A percentile compares a stretch with the other conserved stretches of the same genome.
Evolutionary conservation across 768 basidiomycete genomes (phyloP).

Genomic region (Pleurotus djamor): DNA sequence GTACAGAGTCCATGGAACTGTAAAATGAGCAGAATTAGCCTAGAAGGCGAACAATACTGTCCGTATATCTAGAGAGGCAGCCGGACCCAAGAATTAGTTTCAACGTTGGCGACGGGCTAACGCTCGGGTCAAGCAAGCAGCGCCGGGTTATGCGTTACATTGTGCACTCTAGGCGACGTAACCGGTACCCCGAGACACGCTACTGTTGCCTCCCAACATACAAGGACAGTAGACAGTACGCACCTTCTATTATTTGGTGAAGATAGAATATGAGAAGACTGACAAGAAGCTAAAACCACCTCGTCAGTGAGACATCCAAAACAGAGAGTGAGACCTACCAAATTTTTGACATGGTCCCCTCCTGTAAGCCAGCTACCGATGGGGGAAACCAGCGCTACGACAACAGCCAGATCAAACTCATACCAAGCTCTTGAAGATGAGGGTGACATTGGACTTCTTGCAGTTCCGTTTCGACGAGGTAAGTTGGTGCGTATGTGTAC

Average conservation of each 20-base stretch:
- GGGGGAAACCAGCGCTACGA: slow-evolving; percentile 72
- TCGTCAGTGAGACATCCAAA: not conserved
- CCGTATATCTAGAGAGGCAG: too few species aligned
- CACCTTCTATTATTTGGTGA: slow-evolving; percentile 81
- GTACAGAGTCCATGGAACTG: slow-evolving; percentile 72
- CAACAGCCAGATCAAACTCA: slow-evolving; percentile 68
- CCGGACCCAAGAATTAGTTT: too few species aligned
- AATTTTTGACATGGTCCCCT: slow-evolving; percentile 72
- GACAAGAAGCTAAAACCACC: slow-evolving; percentile 41
- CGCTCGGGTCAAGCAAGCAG: too few species aligned
- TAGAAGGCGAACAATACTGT: not conserved
- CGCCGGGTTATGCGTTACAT: too few species aligned
- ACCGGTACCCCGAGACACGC: too few species aligned
- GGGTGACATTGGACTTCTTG: slow-evolving; percentile 12
- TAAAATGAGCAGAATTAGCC: not conserved
- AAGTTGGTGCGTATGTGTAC: not conserved
- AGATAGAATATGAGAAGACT: slow-evolving; percentile 74
- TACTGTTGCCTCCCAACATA: too few species aligned
- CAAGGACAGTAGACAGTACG: too few species aligned
- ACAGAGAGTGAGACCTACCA: slow-evolving; percentile 23
- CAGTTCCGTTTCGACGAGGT: not conserved
- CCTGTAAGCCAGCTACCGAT: slow-evolving; percentile 81
- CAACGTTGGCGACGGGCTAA: too few species aligned
- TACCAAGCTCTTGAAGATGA: slow-evolving; percentile 53
- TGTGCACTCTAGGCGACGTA: too few species aligned